phyloP scores from a whole-genome alignment of 2,329 filamentous ascomycete species.

The Mycosphaerella arachidis region DNA sequence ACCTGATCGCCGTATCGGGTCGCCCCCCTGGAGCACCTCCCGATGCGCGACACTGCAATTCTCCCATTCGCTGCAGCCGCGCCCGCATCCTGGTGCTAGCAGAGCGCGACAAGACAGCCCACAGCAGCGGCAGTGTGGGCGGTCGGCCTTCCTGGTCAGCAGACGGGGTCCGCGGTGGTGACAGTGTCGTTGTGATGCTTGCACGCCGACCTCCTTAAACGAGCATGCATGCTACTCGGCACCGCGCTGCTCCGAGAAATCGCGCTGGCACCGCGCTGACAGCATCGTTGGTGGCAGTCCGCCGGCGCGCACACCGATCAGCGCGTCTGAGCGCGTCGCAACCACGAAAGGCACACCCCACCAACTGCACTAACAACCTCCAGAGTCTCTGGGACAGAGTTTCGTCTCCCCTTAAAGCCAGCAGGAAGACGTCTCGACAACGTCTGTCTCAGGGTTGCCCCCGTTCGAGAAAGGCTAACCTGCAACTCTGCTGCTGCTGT shows the following conservation, averaged over 20 bases:
- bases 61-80: background rate
- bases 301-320: background rate
- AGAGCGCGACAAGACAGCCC: background rate
- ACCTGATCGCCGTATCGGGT: background rate
- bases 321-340: background rate
- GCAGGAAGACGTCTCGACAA: background rate
- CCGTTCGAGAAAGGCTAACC: conserved; percentile 5
- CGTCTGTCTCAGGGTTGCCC: conserved; percentile 1
- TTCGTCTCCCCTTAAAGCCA: background rate
- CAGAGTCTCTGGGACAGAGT: background rate
- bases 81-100: background rate
- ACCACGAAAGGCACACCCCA: background rate
- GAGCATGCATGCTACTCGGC: background rate
- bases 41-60: background rate
- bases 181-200: background rate
- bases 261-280: background rate
- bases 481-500: background rate
- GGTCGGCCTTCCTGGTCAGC: background rate
- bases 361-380: background rate
- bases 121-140: background rate
- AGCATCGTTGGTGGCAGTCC: background rate
- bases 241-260: background rate
- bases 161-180: background rate
- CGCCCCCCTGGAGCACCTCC: background rate
- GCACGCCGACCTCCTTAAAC: background rate